phyloP scores from a whole-genome alignment of 2,329 filamentous ascomycete genomes.

The Fusarium proliferatum region DNA sequence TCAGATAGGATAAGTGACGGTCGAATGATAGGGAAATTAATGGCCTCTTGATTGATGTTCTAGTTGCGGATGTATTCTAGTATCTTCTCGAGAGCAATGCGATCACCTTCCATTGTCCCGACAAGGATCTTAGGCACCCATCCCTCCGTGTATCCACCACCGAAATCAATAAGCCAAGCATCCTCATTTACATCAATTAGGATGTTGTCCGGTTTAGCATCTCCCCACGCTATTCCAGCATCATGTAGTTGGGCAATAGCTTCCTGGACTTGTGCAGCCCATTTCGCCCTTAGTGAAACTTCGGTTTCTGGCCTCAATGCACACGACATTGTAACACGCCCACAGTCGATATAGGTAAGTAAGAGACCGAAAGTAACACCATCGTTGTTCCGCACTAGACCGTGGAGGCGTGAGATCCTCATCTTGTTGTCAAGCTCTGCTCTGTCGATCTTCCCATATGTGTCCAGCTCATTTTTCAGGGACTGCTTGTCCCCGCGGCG shows the following conservation, averaged over 20 bases:
- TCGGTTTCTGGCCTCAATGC: not conserved
- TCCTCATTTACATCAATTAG: not conserved
- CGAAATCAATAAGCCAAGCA: constrained; percentile 9
- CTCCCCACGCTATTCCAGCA: not conserved
- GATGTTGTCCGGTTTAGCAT: not conserved
- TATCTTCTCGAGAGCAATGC: not conserved
- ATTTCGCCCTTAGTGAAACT: not conserved
- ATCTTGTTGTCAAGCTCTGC: not conserved
- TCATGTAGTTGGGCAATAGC: not conserved
- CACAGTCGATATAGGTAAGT: not conserved
- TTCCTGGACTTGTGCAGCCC: not conserved
- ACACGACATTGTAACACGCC: not conserved
- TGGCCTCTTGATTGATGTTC: accelerated
- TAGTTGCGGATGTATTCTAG: not conserved
- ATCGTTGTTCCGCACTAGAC: accelerated
- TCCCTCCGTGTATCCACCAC: not conserved
- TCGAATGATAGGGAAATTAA: accelerated
- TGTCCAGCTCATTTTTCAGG: not conserved
- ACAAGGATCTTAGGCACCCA: not conserved
- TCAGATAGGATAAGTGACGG: accelerated
- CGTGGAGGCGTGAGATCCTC: not conserved
- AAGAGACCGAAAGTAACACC: not conserved
- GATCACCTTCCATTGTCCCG: not conserved
- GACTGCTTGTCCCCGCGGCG: not conserved
- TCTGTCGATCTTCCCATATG: not conserved